Evolutionary conservation across 768 basidiomycete species (phyloP), one percentile per base, ranked within the genome.

Genomic region (Rhizopogon salebrosus): DNA sequence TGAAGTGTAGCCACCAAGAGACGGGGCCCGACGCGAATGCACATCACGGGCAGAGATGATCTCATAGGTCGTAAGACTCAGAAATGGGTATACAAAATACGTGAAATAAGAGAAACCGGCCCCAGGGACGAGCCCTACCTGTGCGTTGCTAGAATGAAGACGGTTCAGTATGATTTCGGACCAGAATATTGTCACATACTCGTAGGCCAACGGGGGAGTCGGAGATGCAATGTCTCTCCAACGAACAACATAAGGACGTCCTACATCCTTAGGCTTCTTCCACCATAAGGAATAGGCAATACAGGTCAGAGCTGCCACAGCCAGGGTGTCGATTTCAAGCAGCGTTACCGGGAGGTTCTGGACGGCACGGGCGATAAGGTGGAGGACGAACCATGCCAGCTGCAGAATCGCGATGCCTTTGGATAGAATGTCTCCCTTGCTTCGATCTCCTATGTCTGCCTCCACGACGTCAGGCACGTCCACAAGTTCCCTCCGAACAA

Each of bases 221-320:
- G 10, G 38, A 37, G 35, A 22, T 51, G 13, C 22, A 18, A 9
- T 18, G 20, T 11, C 18, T 7, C 40, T 35, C 31, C 27, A 46
- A 24, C 45, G 8, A 18, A 43, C 40, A 36, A 24, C 9, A 38
- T 41, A 14, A 16, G 60, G 65, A 5, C 53, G 54, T 9, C 55
- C 57, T 0, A 74, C 67, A 49, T 70, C 67, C 10, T 68, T 62
- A 1, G 73, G 75, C 57, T 75, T 76, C 20, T 65, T 34, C 72
- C 69, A 74, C 74, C 75, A 75, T 0, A 70, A 49, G 1, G 49
- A 31, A 54, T 71, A 74, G 14, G 63, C 64, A 18, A 62, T 54
- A 13, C 62, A 54, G 31, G 67, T 72, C 24, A 73, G 56, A 1
- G 61, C 36, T 1, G 64, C 65, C 41, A 69, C 70, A 0, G 66